Conservation (phyloP, 257 asterid species). For the Salvia splendens region DNA sequence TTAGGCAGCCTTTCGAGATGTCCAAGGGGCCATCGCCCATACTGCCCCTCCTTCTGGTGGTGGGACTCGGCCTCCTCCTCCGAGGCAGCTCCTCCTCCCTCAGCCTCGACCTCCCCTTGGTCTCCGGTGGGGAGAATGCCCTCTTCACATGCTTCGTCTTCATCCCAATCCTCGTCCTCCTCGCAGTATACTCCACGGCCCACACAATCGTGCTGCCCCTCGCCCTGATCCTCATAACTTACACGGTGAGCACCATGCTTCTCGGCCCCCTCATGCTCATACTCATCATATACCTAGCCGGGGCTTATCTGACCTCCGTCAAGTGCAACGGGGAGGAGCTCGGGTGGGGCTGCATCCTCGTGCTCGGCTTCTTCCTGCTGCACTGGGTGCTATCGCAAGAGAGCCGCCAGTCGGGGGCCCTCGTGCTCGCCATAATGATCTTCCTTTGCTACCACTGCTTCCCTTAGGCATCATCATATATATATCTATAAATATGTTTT, state of each 20-base stretch:
- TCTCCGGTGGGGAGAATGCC: conserved; percentile 47
- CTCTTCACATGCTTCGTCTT: conserved; percentile 47
- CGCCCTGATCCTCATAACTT: conserved; percentile 44
- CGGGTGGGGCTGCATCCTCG: conserved; percentile 49
- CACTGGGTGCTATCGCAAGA: conserved; percentile 50
- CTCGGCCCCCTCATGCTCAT: conserved; percentile 63
- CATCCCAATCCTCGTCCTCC: conserved; percentile 46
- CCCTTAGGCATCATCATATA: conserved; percentile 29
- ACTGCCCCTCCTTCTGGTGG: conserved; percentile 54
- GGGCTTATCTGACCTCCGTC: conserved; percentile 39
- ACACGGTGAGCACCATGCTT: conserved; percentile 59
- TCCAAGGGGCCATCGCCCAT: conserved; percentile 66
- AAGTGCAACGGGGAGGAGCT: conserved; percentile 46
- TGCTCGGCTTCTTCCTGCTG: conserved; percentile 47
- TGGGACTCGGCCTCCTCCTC: conserved; percentile 59
- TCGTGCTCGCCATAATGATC: conserved; percentile 47
- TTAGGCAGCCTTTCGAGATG: conserved; percentile 27
- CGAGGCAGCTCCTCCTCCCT: conserved; percentile 44
- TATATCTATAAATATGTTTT: neutral
- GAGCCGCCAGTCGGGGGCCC: conserved; percentile 44
- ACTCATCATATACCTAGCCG: conserved; percentile 43
- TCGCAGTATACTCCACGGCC: conserved; percentile 43
- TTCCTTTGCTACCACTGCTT: conserved; percentile 45
- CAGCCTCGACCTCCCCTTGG: conserved; percentile 44
- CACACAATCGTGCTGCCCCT: conserved; percentile 53